Base-by-base conservation (phyloP, 306 rosid species). In the Quercus cerris region DNA sequence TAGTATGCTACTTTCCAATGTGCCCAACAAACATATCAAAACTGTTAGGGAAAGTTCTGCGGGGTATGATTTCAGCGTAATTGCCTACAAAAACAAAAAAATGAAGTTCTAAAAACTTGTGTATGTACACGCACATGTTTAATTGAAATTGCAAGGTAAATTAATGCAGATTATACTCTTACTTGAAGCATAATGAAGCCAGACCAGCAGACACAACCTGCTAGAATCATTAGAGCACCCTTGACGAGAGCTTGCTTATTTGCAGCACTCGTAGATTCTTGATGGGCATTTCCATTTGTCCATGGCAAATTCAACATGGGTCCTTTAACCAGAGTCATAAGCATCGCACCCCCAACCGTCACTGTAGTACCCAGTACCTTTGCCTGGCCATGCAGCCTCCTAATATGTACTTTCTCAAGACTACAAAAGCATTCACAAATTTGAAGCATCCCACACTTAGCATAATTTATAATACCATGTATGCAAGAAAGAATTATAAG, bases 191-290 rank as follows among this genome's bases (percentile, higher is more conserved):
- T 78, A 13, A 81, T 18, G 73, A 86, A 88, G 72, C 63, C 46
- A 59, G 90, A 75, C 94, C 94, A 90, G 78, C 89, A 22, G 56
- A 81, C 28, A 54, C 90, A 88, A 23, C 88, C 88, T 4, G 77
- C 64, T 15, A 71, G 10, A 28, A 86, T 73, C 89, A 86, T 79
- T 7, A 85, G 76, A 83, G 89, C 79, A 57, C 92, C 94, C 76
- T 79, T 83, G 20, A 86, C 14, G 30, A 80, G 49, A 64, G 83
- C 83, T 33, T 86, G 86, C 33, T 75, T 66, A 75, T 38, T 71
- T 23, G 64, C 67, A 57, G 77, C 31, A 38, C 56, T 19, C 28
- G 78, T 11, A 41, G 88, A 54, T 46, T 77, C 27, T 6, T 81
- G 74, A 14, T 82, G 84, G 28, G 2, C 7, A 33, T 27, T 51